phyloP scores from a whole-genome alignment of 768 basidiomycete genomes.

The Hygrocybe punicea region DNA sequence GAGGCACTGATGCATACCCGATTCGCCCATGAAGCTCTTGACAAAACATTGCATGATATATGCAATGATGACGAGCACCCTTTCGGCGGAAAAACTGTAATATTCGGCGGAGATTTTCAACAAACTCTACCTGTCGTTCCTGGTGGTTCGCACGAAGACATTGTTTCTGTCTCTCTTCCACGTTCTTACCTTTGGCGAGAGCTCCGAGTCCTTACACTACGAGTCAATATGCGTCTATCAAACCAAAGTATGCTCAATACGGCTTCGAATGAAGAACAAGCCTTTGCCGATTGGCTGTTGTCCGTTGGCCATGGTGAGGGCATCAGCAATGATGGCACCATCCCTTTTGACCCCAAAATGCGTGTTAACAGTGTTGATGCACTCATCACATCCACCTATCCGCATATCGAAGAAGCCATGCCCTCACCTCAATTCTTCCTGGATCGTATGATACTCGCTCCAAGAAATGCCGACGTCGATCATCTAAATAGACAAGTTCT shows the following conservation, averaged over 20 bases:
- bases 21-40: too few relatives aligned
- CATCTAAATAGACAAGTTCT: too few relatives aligned
- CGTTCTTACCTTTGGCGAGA: slow-evolving; percentile 39
- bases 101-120: too few relatives aligned
- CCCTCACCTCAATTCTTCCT: too few relatives aligned
- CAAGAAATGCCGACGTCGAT: too few relatives aligned
- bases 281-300: slow-evolving; percentile 37
- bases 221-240: slow-evolving; percentile 42
- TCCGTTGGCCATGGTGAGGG: slow-evolving; percentile 35
- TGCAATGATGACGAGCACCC: slow-evolving; percentile 18
- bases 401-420: too few relatives aligned
- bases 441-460: too few relatives aligned
- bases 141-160: slow-evolving; percentile 35
- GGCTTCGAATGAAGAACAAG: slow-evolving; percentile 16
- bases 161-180: slow-evolving; percentile 36
- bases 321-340: slow-evolving; percentile 12
- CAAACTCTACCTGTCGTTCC: slow-evolving; percentile 43
- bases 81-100: slow-evolving; percentile 47
- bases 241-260: slow-evolving; percentile 13
- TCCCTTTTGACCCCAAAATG: slow-evolving; percentile 33
- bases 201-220: slow-evolving; percentile 32
- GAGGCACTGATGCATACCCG: too few relatives aligned
- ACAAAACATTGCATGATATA: slow-evolving; percentile 36
- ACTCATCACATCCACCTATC: slow-evolving; percentile 30
- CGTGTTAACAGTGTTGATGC: slow-evolving; percentile 13